phyloP scores from a whole-genome alignment of 257 asterid species.

The Nyctanthes arbortristis region DNA sequence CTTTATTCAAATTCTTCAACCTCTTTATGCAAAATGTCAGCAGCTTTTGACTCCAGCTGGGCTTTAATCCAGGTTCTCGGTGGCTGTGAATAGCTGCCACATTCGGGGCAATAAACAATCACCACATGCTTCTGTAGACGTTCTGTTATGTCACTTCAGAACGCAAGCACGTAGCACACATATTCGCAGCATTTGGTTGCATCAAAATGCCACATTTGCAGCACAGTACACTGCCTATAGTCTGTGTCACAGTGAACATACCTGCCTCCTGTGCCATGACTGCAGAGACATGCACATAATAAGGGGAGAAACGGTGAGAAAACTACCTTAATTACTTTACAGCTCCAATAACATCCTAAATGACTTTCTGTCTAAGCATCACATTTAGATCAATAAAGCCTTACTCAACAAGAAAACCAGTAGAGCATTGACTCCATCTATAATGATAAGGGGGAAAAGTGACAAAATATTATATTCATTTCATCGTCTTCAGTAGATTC shows the following conservation, averaged over 20 bases:
- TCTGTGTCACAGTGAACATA: not conserved
- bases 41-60: slow-evolving; percentile 1
- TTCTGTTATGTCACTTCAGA: slow-evolving; percentile 1
- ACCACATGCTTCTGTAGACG: slow-evolving; percentile 1
- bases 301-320: not conserved
- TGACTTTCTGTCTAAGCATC: no score
- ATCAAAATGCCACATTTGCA: slow-evolving; percentile 1
- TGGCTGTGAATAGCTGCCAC: not conserved
- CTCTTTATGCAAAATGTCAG: not conserved
- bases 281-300: not conserved
- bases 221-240: slow-evolving; percentile 3
- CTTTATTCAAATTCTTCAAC: slow-evolving; percentile 4
- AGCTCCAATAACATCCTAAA: no score
- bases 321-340: not conserved
- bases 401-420: no score
- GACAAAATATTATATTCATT: no score
- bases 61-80: not conserved
- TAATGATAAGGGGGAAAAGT: no score
- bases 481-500: no score
- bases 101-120: not conserved
- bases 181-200: slow-evolving; percentile 5
- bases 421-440: no score
- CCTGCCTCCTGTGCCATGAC: slow-evolving; percentile 3
- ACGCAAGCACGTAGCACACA: not conserved
- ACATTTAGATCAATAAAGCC: no score